phyloP scores from a whole-genome alignment of 1,284 basidiomycete genomes.

The Irpex lacteus region DNA sequence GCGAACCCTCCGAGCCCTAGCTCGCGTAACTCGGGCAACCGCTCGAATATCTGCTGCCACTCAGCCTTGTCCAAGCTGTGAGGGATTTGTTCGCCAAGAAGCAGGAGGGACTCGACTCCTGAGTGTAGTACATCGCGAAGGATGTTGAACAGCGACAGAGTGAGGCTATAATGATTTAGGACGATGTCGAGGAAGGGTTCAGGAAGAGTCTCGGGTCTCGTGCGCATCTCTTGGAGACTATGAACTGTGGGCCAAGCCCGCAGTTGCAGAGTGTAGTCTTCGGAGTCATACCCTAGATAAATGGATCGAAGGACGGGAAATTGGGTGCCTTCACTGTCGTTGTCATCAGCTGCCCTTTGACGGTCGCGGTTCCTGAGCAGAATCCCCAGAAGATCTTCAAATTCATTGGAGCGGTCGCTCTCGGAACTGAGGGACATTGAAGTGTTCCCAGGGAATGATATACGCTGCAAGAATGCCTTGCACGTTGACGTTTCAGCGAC shows the following conservation, averaged over 20 bases:
- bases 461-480: not conserved
- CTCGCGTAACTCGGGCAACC: not conserved
- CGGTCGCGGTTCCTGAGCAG: not conserved
- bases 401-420: not conserved
- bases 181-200: constrained; percentile 1
- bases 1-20: not conserved
- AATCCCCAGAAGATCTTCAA: not conserved
- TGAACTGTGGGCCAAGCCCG: not conserved
- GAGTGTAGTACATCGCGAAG: not conserved
- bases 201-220: not conserved
- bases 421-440: not conserved
- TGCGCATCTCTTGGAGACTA: not conserved
- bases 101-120: not conserved
- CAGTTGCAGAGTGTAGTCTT: not conserved
- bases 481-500: not conserved
- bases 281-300: not conserved
- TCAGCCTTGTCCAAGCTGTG: not conserved
- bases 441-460: not conserved
- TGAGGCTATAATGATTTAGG: not conserved
- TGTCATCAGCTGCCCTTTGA: not conserved
- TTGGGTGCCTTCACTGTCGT: no score
- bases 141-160: not conserved
- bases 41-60: not conserved
- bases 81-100: not conserved
- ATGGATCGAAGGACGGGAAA: not conserved